Conservation (phyloP, 177 flowering plant genomes). For the Tripterygium wilfordii region DNA sequence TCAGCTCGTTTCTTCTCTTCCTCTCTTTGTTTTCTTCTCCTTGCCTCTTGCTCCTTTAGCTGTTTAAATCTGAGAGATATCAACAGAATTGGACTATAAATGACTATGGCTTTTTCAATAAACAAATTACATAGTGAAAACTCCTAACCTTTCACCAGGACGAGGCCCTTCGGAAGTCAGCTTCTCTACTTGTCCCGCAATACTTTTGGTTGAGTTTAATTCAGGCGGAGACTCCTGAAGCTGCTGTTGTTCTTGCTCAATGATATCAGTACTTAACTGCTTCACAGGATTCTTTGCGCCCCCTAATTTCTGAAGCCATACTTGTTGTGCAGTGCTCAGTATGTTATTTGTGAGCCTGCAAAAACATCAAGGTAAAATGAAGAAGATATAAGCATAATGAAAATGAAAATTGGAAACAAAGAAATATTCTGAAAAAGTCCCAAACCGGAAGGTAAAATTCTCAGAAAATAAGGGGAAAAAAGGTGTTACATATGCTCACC, state of each 20-base stretch:
- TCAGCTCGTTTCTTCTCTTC: slow-evolving; percentile 55
- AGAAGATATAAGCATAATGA: background rate
- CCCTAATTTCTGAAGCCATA: slow-evolving; percentile 92
- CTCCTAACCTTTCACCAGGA: slow-evolving; percentile 81
- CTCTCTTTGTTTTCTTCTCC: slow-evolving; percentile 51
- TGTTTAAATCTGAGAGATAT: slow-evolving; percentile 59
- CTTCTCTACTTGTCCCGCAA: slow-evolving; percentile 32
- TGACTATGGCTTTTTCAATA: background rate
- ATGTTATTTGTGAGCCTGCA: slow-evolving; percentile 92
- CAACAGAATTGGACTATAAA: slow-evolving; percentile 6
- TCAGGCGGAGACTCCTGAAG: slow-evolving; percentile 27
- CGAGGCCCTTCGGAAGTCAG: slow-evolving; percentile 41
- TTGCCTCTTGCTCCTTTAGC: slow-evolving; percentile 80
- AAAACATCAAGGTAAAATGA: slow-evolving; percentile 7
- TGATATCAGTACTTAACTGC: slow-evolving; percentile 27
- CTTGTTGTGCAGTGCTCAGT: slow-evolving; percentile 82
- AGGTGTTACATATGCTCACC: slow-evolving; percentile 46
- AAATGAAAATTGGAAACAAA: background rate
- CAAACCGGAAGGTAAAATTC: background rate
- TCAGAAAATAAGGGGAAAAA: background rate
- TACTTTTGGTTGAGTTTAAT: slow-evolving; percentile 15
- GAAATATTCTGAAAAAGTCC: background rate
- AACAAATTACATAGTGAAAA: slow-evolving; percentile 1
- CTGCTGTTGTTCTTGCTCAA: slow-evolving; percentile 25
- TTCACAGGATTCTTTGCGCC: slow-evolving; percentile 64